Base-by-base conservation (phyloP, 208 protist species). In the Leishmania turanica region DNA sequence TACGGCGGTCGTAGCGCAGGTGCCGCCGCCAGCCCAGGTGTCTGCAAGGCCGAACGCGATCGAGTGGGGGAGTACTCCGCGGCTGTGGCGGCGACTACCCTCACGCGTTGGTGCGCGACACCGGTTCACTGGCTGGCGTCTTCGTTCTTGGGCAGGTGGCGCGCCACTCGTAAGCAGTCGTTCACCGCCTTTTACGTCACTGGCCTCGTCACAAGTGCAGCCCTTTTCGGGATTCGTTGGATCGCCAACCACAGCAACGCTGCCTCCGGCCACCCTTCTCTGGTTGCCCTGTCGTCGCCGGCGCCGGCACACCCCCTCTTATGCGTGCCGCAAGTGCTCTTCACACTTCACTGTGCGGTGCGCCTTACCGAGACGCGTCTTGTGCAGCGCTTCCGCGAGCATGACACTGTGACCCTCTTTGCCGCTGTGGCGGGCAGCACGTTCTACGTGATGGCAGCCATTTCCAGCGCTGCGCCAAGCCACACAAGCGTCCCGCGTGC, bases 401-500 rank as follows among this genome's bases (percentile, higher is more conserved):
- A 75, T 42, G 94, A 97, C 79, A 82, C 70, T 7, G 89, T 96
- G 45, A 92, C 92, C 1, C 82, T 95, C 21, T 96, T 97, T 70
- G 94, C 91, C 2, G 79, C 86, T 34, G 56, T 96, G 40, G 84
- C 94, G 15, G 94, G 94, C 3, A 87, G 86, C 75, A 87, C 85
- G 4, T 97, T 97, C 76, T 97, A 97, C 79, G 81, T 92, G 4
- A 76, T 90, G 47, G 93, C 94, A 13, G 79, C 91, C 27, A 64
- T 93, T 47, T 94, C 91, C 3, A 89, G 78, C 76, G 78, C 78
- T 62, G 47, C 73, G 42, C 80, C 76, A 8, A 65, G 70, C 0
- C 72, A 74, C 62, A 47, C 45, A 5, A 17, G 31, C 56, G 19
- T 69, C 21, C 31, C 73, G 24, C 19, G 17, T 27, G 9, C 65